These are phyloP conservation scores for Fennellomyces sp. DNA, from an alignment of 371 early-diverging fungal species.

Conservation along the genomic window DNA sequence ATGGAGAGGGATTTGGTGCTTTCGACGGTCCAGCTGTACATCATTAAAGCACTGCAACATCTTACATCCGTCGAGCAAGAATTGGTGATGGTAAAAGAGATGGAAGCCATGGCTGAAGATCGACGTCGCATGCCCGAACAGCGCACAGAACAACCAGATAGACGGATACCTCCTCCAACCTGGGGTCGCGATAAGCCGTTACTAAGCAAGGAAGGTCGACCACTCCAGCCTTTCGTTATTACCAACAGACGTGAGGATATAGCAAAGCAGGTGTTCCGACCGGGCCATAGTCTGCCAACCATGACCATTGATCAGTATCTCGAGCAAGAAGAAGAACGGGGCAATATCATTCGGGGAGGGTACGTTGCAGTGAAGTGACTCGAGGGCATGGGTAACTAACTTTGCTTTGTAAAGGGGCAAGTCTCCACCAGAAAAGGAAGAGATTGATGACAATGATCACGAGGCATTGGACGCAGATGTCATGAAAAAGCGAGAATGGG, in stretches of 20 bases:
- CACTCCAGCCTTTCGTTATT: constrained; percentile 88
- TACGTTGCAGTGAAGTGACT: constrained; percentile 39
- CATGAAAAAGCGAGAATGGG: constrained; percentile 85
- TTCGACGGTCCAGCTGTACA: constrained; percentile 60
- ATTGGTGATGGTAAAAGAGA: constrained; percentile 68
- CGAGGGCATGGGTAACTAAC: too few relatives aligned
- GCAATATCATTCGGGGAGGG: constrained; percentile 90
- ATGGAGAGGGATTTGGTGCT: constrained; percentile 67
- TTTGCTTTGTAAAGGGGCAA: too few relatives aligned
- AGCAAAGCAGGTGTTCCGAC: constrained; percentile 83
- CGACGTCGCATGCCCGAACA: constrained; percentile 30
- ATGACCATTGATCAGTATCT: constrained; percentile 97
- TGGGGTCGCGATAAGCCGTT: constrained; percentile 55
- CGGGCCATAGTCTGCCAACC: constrained; percentile 89
- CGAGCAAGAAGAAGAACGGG: constrained; percentile 83
- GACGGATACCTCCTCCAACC: constrained; percentile 26
- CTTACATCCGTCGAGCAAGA: constrained; percentile 75
- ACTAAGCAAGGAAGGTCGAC: constrained; percentile 68
- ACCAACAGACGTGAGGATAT: constrained; percentile 77
- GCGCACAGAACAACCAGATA: constrained; percentile 10
- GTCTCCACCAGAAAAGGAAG: constrained; percentile 63
- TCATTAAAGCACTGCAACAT: constrained; percentile 66
- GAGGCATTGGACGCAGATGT: constrained; percentile 83
- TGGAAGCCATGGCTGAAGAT: constrained; percentile 44
- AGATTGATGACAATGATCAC: constrained; percentile 80